These are phyloP conservation scores for Xylaria sp. DNA, from an alignment of 2,329 filamentous ascomycete genomes.

Conservation along the genomic window DNA sequence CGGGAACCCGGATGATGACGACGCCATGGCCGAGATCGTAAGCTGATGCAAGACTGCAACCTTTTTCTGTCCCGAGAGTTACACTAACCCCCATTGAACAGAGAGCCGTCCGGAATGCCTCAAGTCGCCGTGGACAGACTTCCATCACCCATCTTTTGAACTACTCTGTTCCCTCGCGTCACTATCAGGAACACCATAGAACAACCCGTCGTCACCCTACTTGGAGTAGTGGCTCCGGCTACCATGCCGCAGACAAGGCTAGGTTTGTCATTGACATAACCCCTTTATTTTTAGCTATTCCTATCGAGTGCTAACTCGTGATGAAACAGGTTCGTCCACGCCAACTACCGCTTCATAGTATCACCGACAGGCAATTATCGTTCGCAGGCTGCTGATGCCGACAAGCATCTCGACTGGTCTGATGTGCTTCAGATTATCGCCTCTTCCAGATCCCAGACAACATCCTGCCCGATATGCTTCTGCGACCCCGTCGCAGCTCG, in stretches of 20 bases:
- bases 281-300: background rate
- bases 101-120: conserved; percentile 61
- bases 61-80: background rate
- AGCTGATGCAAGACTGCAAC: conserved; percentile 40
- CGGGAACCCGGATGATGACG: conserved; percentile 72
- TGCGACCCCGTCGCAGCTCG: conserved; percentile 90
- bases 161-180: conserved; percentile 80
- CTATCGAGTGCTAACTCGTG: conserved; percentile 4
- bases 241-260: conserved; percentile 90
- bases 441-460: conserved; percentile 84
- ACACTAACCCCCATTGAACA: conserved; percentile 24
- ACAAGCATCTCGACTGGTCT: conserved; percentile 89
- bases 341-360: conserved; percentile 97
- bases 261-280: conserved; percentile 55
- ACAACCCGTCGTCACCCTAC: conserved; percentile 73
- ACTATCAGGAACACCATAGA: conserved; percentile 60
- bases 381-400: conserved; percentile 81
- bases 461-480: conserved; percentile 93
- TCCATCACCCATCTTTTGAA: conserved; percentile 97
- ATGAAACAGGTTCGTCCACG: conserved; percentile 75
- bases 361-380: conserved; percentile 80
- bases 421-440: conserved; percentile 90
- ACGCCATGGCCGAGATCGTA: conserved; percentile 81
- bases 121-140: conserved; percentile 86
- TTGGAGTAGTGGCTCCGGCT: conserved; percentile 86